Percentiles rank a stretch among this genome's conserved stretches.
These are phyloP conservation scores for Chrysoporthe puriensis DNA, from an alignment of 2,329 filamentous ascomycete species.

Conservation along the genomic window DNA sequence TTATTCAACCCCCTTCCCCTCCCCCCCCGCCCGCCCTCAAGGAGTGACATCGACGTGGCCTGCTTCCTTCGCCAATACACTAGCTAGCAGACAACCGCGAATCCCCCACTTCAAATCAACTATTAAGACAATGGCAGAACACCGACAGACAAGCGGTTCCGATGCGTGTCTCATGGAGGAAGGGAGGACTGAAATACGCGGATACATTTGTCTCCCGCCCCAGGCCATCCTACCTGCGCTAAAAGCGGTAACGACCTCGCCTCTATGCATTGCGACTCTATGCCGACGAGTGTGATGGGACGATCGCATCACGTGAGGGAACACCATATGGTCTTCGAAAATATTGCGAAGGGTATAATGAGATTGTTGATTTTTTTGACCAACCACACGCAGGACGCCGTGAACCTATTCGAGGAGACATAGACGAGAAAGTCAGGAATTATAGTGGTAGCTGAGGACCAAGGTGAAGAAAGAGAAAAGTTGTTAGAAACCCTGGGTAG, in stretches of 20 bases:
- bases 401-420: conserved; percentile 23
- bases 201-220: neutral
- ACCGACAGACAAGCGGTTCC: neutral
- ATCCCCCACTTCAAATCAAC: neutral
- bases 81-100: neutral
- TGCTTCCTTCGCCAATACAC: neutral
- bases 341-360: conserved; percentile 1
- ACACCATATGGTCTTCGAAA: neutral
- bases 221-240: neutral
- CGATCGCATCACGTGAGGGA: neutral
- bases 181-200: neutral
- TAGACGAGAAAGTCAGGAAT: conserved; percentile 30
- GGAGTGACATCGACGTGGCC: neutral
- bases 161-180: neutral
- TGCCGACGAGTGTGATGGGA: neutral
- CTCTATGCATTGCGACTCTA: conserved; percentile 4
- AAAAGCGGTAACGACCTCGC: neutral
- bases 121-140: neutral
- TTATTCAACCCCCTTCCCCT: no score
- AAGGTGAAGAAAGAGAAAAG: conserved; percentile 33
- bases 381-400: conserved; percentile 16
- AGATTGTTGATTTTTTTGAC: conserved; percentile 6
- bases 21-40: no score
- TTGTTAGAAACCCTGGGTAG: conserved; percentile 30
- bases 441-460: conserved; percentile 35